Evolutionary conservation across 257 asterid species (phyloP), one percentile per base, ranked within the genome.

Genomic region (Solanum corneliomulleri): DNA sequence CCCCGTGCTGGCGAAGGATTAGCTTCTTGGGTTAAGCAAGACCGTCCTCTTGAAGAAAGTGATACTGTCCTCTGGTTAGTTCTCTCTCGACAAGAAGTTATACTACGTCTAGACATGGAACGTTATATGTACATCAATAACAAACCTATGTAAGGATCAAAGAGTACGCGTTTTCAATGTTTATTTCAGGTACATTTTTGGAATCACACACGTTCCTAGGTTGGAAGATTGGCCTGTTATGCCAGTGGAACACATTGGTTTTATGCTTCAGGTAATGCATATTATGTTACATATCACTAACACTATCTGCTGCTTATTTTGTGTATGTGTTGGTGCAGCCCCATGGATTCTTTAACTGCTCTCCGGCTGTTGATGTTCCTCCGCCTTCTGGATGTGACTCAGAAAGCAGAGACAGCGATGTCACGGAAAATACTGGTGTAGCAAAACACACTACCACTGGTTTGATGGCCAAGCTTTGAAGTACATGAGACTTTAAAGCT

Each of bases 211-310:
- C 87, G 98, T 95, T 85, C 98, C 99, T 84, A 93, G 98, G 29
- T 82, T 95, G 91, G 99, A 96, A 90, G 99, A 96, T 91, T 96
- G 98, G 98, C 99, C 99, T 47, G 98, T 96, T 80, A 96, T 96
- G 99, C 99, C 98, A 0, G 99, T 95, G 47, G 99, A 96, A 89
- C 95, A 87, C 91, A 92, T 95, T 80, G 99, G 99, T 64, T 96
- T 96, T 87, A 86, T 94, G 93, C 98, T 96, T 87, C 99, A 96
- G 98, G 99, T 95, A 86, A 76, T 77, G 60, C 21, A 49, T 49
- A 52, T 74, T 64, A 69, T 75, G 70, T 62, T 62, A n/a, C 27
- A 0, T 62, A 25, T 44, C 62, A 44, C n/a, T 25, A 68, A 9
- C 25, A 62, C 70, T 62, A 62, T 62, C 33, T 62, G 70, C n/a